A percentile compares a stretch with the other conserved stretches of the same genome.
Evolutionary conservation across 2,329 filamentous ascomycete genomes (phyloP).

Genomic region (Cordyceps farinosa): DNA sequence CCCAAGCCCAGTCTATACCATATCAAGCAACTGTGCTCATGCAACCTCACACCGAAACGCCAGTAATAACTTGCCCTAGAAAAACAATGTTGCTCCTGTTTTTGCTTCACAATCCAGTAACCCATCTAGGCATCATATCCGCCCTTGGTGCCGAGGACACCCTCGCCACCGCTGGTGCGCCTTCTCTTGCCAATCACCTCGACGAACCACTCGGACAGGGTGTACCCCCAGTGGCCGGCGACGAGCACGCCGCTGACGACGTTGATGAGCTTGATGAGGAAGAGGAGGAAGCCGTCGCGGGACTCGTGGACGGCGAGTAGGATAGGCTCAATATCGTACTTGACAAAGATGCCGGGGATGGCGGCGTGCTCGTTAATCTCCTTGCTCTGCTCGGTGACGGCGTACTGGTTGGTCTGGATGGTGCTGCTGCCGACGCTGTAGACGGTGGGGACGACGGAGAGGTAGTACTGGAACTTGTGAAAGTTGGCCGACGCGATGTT

Average conservation of each 20-base stretch:
- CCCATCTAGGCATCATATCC: conserved; percentile 27
- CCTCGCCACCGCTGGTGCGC: conserved; percentile 43
- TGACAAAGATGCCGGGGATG: conserved; percentile 93
- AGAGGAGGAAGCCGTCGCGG: conserved; percentile 67
- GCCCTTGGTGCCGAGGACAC: conserved; percentile 48
- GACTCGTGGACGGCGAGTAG: conserved; percentile 80
- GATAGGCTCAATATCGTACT: conserved; percentile 98
- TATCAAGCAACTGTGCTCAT: conserved; percentile 1
- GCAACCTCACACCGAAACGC: conserved; percentile 7
- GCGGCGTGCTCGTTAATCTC: conserved; percentile 59
- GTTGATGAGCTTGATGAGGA: conserved; percentile 83
- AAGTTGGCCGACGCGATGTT: conserved; percentile 73
- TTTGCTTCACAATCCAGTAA: neutral
- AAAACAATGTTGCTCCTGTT: neutral
- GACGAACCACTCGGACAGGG: conserved; percentile 71
- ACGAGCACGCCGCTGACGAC: conserved; percentile 88
- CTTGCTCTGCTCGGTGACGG: conserved; percentile 83
- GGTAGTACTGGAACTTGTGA: conserved; percentile 97
- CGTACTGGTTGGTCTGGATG: conserved; percentile 95
- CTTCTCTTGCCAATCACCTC: conserved; percentile 52
- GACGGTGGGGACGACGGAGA: conserved; percentile 89
- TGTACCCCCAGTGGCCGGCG: conserved; percentile 89
- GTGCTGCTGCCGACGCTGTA: conserved; percentile 69
- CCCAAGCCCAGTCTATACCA: neutral
- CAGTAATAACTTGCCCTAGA: neutral